phyloP scores from a whole-genome alignment of 1,139 yeast species.

The Hyphopichia khmerensis region DNA sequence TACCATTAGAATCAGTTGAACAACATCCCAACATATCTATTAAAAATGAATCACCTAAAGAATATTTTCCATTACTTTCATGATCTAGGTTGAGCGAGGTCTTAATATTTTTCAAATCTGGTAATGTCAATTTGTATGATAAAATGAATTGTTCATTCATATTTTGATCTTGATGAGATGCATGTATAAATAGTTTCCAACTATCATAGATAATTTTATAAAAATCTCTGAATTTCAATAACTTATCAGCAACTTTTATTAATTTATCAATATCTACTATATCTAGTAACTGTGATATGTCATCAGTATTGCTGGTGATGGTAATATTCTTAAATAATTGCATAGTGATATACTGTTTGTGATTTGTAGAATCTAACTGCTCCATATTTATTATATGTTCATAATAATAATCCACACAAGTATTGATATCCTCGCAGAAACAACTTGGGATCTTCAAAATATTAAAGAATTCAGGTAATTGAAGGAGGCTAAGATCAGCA shows the following conservation, averaged over 20 bases:
- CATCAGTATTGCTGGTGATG: conserved; percentile 19
- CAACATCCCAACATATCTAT: conserved; percentile 48
- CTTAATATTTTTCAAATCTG: conserved; percentile 34
- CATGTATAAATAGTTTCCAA: conserved; percentile 36
- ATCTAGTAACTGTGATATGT: conserved; percentile 29
- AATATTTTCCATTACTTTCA: conserved; percentile 16
- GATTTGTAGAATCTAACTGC: conserved; percentile 10
- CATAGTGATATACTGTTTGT: conserved; percentile 24
- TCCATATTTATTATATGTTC: conserved; percentile 15
- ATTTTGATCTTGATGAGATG: conserved; percentile 11
- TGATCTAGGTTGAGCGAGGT: conserved; percentile 25
- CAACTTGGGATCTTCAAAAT: conserved; percentile 29
- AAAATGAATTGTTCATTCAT: conserved; percentile 7
- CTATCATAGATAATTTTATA: conserved; percentile 27
- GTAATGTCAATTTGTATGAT: conserved; percentile 25
- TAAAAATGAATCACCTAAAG: conserved; percentile 32
- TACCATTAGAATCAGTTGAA: conserved; percentile 26
- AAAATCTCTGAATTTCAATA: conserved; percentile 35
- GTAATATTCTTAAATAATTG: conserved; percentile 33
- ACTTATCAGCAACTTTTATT: conserved; percentile 23
- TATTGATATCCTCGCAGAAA: conserved; percentile 31
- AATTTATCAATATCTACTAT: conserved; percentile 44
- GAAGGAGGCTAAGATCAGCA: conserved; percentile 30
- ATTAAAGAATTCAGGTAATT: conserved; percentile 25
- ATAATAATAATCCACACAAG: conserved; percentile 37